Evolutionary conservation across 352 stramenopile genomes (phyloP).

Genomic region (Phytophthora colocasiae): DNA sequence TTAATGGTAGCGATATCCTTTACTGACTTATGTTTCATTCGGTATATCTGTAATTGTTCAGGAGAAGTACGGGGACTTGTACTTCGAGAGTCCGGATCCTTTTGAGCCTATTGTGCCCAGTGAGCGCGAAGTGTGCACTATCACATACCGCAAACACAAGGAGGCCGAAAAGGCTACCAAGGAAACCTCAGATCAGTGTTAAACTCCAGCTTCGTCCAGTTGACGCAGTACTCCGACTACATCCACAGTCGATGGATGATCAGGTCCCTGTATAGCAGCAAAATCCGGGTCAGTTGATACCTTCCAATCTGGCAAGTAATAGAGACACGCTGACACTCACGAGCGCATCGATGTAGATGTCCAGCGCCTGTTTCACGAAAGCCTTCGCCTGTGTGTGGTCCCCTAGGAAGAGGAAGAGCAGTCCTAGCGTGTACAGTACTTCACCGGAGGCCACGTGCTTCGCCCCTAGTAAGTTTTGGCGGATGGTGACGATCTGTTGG

Average conservation of each 20-base stretch:
- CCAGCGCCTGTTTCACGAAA: slow-evolving; percentile 57
- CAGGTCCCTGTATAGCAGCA: slow-evolving; percentile 39
- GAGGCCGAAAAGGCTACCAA: slow-evolving; percentile 15
- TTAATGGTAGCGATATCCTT: not conserved
- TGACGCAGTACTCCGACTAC: slow-evolving; percentile 63
- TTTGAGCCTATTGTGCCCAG: slow-evolving; percentile 71
- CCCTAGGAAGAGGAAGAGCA: slow-evolving; percentile 63
- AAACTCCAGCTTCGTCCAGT: slow-evolving; percentile 54
- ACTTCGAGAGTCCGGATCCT: slow-evolving; percentile 70
- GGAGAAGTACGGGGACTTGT: slow-evolving; percentile 66
- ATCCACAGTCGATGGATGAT: slow-evolving; percentile 68
- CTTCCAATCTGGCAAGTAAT: slow-evolving; percentile 11
- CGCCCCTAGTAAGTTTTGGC: slow-evolving; percentile 45
- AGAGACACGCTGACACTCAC: slow-evolving; percentile 34
- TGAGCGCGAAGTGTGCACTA: slow-evolving; percentile 63
- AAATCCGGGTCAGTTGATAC: slow-evolving; percentile 5
- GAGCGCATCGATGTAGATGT: slow-evolving; percentile 65
- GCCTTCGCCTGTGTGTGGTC: slow-evolving; percentile 58
- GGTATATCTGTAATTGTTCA: slow-evolving; percentile 23
- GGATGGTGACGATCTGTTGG: slow-evolving; percentile 53
- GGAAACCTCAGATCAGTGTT: slow-evolving; percentile 3
- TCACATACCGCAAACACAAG: slow-evolving; percentile 55
- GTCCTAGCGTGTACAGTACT: slow-evolving; percentile 62
- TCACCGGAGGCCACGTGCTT: slow-evolving; percentile 70
- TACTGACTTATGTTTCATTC: not conserved